phyloP scores from a whole-genome alignment of 78 protist species.

The Isochrysis galbana region DNA sequence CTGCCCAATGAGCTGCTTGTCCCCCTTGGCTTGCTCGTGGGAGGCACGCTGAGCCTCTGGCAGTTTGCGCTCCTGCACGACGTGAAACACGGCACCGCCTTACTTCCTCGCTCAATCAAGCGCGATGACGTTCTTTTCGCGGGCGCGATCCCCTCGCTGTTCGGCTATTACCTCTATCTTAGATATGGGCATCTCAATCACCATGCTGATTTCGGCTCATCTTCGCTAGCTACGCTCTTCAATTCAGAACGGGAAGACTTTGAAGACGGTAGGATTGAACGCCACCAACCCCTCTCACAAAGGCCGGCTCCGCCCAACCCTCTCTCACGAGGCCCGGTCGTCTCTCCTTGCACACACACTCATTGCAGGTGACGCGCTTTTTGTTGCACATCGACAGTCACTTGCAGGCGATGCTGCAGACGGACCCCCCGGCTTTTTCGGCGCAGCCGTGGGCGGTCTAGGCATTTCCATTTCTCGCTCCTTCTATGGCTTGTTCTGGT shows the following conservation, averaged over 20 bases:
- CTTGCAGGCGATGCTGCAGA: background rate
- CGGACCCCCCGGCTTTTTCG: background rate
- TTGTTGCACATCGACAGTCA: background rate
- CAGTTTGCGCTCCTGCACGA: slow-evolving; percentile 14
- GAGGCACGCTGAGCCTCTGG: background rate
- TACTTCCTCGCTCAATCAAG: background rate
- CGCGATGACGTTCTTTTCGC: background rate
- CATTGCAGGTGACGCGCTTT: background rate
- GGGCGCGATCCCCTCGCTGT: background rate
- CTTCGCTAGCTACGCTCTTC: background rate
- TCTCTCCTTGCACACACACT: too few relatives aligned
- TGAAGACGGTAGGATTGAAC: too few relatives aligned
- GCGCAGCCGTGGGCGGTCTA: background rate
- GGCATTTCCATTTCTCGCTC: slow-evolving; percentile 15
- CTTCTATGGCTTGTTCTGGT: background rate
- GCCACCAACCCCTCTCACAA: too few relatives aligned
- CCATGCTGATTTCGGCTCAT: background rate
- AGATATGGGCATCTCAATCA: background rate
- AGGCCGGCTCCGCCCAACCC: too few relatives aligned
- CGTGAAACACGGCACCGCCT: background rate
- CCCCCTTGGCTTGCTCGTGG: background rate
- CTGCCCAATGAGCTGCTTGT: background rate
- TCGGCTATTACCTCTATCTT: background rate
- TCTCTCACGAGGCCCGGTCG: too few relatives aligned
- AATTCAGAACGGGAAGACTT: background rate